phyloP scores from a whole-genome alignment of 169 alveolate genomes.

The Plasmodium cynomolgi region DNA sequence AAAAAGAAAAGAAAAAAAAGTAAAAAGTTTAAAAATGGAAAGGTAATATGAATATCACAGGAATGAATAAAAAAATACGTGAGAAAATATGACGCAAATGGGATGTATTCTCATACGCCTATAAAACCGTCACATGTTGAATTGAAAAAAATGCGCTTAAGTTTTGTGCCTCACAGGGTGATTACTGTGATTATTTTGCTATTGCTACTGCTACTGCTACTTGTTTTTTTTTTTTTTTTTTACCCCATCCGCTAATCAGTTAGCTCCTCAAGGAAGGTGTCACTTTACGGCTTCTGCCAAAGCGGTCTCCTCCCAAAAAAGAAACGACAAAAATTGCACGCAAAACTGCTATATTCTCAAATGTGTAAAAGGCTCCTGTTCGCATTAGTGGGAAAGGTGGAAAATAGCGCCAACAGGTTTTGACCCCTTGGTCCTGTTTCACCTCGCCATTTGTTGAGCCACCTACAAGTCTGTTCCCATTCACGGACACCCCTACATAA shows the following conservation, averaged over 20 bases:
- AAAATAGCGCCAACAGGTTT: not conserved
- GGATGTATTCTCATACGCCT: not conserved
- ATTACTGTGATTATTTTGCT: not conserved
- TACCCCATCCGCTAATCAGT: not conserved
- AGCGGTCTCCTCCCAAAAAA: not conserved
- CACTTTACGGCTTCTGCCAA: not conserved
- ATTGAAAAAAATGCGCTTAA: not conserved
- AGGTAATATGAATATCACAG: not conserved
- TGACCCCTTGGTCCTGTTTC: not conserved
- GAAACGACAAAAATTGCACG: not conserved
- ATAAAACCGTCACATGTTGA: not conserved
- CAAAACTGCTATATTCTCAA: not conserved
- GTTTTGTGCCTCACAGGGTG: not conserved
- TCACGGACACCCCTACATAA: not conserved
- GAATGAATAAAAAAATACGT: not conserved
- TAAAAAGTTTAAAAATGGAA: not conserved
- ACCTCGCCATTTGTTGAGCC: not conserved
- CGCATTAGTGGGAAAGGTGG: not conserved
- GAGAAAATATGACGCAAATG: too few relatives aligned
- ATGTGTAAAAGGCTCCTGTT: not conserved
- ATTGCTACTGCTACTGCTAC: too few relatives aligned
- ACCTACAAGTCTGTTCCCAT: not conserved
- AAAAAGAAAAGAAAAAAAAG: too few relatives aligned
- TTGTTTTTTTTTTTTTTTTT: too few relatives aligned
- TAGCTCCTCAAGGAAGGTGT: not conserved